Percentiles rank a stretch among this genome's conserved stretches.
Evolutionary conservation across 257 asterid genomes (phyloP).

Genomic region (Solanum raphanifolium): DNA sequence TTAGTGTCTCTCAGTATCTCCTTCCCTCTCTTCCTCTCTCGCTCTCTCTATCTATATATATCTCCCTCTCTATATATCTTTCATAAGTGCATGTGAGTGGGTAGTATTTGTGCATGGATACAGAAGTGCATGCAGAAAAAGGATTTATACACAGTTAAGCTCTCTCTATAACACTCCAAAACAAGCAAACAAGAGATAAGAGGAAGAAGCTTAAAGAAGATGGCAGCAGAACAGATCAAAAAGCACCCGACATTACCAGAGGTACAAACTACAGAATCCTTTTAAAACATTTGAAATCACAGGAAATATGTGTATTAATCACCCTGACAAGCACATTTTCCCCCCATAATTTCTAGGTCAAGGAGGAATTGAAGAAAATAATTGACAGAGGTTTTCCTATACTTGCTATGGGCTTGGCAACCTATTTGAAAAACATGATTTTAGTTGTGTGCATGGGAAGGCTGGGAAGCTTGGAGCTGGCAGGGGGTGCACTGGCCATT

Average conservation of each 20-base stretch:
- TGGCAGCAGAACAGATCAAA: constrained; percentile 43
- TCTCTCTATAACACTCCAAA: constrained; percentile 17
- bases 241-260: constrained; percentile 41
- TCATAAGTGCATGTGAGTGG: background rate
- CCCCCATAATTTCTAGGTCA: constrained; percentile 29
- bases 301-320: background rate
- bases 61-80: background rate
- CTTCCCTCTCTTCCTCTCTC: background rate
- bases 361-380: constrained; percentile 65
- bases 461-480: constrained; percentile 83
- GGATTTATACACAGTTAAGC: background rate
- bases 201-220: constrained; percentile 20
- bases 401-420: constrained; percentile 59
- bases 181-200: constrained; percentile 23
- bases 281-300: constrained; percentile 5
- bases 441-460: constrained; percentile 84
- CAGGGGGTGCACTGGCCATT: constrained; percentile 95
- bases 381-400: constrained; percentile 57
- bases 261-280: constrained; percentile 40
- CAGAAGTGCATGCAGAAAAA: constrained; percentile 10
- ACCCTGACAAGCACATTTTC: constrained; percentile 2
- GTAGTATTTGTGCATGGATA: constrained; percentile 26
- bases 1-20: constrained; percentile 9
- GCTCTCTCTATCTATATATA: background rate
- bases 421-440: constrained; percentile 79